Percentiles rank a stretch among this genome's conserved stretches.
These are phyloP conservation scores for Gossypium mustelinum DNA, from an alignment of 345 rosid species.

Conservation along the genomic window DNA sequence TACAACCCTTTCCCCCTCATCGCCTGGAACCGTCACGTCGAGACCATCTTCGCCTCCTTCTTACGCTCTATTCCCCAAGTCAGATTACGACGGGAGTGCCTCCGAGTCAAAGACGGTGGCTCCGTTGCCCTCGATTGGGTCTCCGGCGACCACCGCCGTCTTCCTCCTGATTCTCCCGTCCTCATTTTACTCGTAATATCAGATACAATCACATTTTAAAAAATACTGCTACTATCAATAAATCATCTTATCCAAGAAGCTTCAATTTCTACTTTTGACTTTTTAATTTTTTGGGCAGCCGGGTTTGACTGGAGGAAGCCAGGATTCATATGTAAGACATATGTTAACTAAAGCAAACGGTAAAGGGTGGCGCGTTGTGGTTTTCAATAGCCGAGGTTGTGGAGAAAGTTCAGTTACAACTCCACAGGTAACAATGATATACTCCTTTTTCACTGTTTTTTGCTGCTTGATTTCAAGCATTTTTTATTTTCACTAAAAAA, in stretches of 20 bases:
- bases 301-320: conserved; percentile 87
- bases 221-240: background rate
- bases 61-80: conserved; percentile 40
- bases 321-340: conserved; percentile 69
- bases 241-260: background rate
- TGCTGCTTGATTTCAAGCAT: background rate
- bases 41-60: conserved; percentile 61
- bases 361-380: conserved; percentile 85
- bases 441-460: background rate
- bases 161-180: conserved; percentile 57
- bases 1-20: conserved; percentile 41
- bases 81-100: conserved; percentile 48
- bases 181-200: conserved; percentile 71
- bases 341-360: conserved; percentile 46
- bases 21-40: conserved; percentile 53
- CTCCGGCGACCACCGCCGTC: conserved; percentile 42
- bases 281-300: conserved; percentile 43
- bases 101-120: conserved; percentile 49
- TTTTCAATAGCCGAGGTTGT: conserved; percentile 88
- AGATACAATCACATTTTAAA: background rate
- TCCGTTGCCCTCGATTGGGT: conserved; percentile 64
- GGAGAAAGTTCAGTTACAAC: conserved; percentile 79
- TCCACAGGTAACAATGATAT: conserved; percentile 50
- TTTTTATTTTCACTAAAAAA: background rate
- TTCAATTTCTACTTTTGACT: background rate